Conservation (phyloP, 208 protist species). For the Crithidia brevicula region DNA sequence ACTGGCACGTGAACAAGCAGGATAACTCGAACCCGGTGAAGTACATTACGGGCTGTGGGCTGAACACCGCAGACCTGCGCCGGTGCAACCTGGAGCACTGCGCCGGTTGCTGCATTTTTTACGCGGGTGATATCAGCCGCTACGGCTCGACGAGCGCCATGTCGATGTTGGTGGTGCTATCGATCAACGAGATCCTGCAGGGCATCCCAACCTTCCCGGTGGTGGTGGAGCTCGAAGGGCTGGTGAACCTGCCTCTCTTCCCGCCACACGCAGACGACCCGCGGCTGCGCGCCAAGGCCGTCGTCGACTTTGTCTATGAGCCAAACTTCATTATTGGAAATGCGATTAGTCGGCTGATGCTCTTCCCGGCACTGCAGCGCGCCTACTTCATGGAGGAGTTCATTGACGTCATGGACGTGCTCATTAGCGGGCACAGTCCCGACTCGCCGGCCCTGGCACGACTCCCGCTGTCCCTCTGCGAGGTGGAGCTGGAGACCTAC, state of each 20-base stretch:
- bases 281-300: slow-evolving; percentile 61
- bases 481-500: slow-evolving; percentile 68
- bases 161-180: slow-evolving; percentile 75
- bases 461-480: slow-evolving; percentile 54
- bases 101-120: slow-evolving; percentile 76
- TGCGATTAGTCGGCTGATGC: slow-evolving; percentile 78
- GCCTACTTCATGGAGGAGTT: slow-evolving; percentile 88
- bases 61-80: slow-evolving; percentile 72
- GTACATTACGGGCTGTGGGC: slow-evolving; percentile 72
- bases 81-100: slow-evolving; percentile 75
- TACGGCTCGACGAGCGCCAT: slow-evolving; percentile 78
- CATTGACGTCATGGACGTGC: slow-evolving; percentile 77
- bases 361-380: slow-evolving; percentile 68
- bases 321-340: slow-evolving; percentile 88
- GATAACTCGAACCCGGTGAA: slow-evolving; percentile 48
- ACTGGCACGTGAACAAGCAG: slow-evolving; percentile 46
- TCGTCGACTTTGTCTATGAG: slow-evolving; percentile 82
- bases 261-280: slow-evolving; percentile 70
- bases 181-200: slow-evolving; percentile 74
- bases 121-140: slow-evolving; percentile 74
- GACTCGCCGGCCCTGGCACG: slow-evolving; percentile 65
- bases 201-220: slow-evolving; percentile 70
- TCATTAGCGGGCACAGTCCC: slow-evolving; percentile 68
- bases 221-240: slow-evolving; percentile 78
- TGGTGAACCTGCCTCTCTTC: slow-evolving; percentile 75